Conservation (phyloP, 306 rosid genomes). For the Quercus rubra region DNA sequence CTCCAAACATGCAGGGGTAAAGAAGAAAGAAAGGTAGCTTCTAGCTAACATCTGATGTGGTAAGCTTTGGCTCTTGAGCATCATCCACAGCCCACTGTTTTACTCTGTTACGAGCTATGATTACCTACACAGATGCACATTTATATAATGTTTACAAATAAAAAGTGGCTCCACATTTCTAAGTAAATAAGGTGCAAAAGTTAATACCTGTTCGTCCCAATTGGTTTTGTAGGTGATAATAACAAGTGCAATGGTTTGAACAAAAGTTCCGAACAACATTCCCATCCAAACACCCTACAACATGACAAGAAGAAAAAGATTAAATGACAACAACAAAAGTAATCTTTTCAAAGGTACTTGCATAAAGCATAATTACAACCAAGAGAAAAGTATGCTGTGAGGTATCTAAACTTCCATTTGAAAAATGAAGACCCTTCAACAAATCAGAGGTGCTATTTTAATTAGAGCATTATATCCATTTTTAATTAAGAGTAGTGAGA, state of each 20-base stretch:
- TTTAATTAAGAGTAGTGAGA: too few species aligned
- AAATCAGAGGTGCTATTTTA: too few species aligned
- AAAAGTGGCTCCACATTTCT: too few species aligned
- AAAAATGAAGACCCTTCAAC: too few species aligned
- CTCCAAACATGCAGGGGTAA: too few species aligned
- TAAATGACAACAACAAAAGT: too few species aligned
- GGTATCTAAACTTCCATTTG: too few species aligned
- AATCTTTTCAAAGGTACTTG: neutral
- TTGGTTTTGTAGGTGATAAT: slow-evolving; percentile 45
- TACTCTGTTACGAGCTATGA: slow-evolving; percentile 30
- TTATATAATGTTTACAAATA: neutral
- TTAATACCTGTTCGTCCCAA: slow-evolving; percentile 62
- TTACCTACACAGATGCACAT: slow-evolving; percentile 8
- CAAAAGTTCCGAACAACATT: slow-evolving; percentile 54
- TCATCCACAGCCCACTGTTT: slow-evolving; percentile 32
- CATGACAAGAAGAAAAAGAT: neutral
- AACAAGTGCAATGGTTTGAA: slow-evolving; percentile 44
- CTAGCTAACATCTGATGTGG: too few species aligned
- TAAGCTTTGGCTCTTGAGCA: neutral
- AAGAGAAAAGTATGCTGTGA: too few species aligned
- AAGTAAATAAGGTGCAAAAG: neutral
- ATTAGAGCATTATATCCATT: too few species aligned
- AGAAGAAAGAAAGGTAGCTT: too few species aligned
- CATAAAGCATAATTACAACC: too few species aligned
- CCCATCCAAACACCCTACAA: slow-evolving; percentile 65